phyloP scores from a whole-genome alignment of 129 eudicot genomes.

The Artemisia argyi region DNA sequence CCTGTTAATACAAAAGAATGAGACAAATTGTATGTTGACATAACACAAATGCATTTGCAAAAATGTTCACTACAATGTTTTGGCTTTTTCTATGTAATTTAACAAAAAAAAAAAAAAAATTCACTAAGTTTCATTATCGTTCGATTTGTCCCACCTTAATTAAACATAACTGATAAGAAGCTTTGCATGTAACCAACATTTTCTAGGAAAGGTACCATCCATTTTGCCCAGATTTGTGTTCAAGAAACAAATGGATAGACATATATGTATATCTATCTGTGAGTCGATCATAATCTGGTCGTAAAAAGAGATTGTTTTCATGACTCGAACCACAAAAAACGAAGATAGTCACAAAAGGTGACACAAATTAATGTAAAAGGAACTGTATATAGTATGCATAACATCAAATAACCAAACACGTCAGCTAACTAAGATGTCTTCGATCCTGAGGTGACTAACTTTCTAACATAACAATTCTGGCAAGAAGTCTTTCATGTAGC shows the following conservation, averaged over 20 bases:
- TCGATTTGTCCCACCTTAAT: neutral
- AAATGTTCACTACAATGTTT: neutral
- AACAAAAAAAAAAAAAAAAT: too few relatives aligned
- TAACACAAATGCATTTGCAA: neutral
- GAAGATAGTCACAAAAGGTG: neutral
- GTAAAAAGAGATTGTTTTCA: neutral
- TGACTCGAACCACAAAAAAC: neutral
- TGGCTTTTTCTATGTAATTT: too few relatives aligned
- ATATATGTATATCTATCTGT: too few relatives aligned
- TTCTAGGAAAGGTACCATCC: too few relatives aligned
- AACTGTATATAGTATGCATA: neutral
- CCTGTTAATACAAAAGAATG: too few relatives aligned
- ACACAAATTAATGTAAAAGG: too few relatives aligned
- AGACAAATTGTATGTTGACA: too few relatives aligned
- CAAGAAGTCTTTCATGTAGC: constrained; percentile 12
- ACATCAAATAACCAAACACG: constrained; percentile 2
- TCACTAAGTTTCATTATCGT: too few relatives aligned
- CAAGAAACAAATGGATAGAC: too few relatives aligned
- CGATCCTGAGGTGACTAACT: neutral
- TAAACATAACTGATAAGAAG: neutral
- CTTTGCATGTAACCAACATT: neutral
- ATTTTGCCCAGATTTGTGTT: too few relatives aligned
- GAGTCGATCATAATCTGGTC: neutral
- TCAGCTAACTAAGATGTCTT: neutral
- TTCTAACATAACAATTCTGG: constrained; percentile 1